Conservation (phyloP, 805 yeast genomes). For the Sugiyamaella chiloensis region DNA sequence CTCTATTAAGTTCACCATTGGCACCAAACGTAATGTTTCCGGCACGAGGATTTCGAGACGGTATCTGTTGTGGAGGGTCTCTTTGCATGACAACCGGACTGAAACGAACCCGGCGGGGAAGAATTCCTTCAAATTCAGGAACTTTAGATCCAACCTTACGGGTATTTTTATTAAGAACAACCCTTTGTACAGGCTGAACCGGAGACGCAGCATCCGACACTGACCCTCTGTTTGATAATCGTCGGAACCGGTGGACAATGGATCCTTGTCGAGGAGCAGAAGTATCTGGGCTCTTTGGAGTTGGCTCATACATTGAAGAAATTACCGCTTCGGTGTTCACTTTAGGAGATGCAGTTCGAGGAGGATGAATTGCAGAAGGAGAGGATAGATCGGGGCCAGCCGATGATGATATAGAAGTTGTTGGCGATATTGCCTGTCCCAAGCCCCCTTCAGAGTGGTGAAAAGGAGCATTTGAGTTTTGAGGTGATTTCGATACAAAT, state of each 20-base stretch:
- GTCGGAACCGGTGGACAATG: conserved; percentile 20
- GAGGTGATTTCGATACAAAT: background rate
- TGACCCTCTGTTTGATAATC: conserved; percentile 17
- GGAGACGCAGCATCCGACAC: background rate
- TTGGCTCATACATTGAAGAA: conserved; percentile 4
- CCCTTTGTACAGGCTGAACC: conserved; percentile 28
- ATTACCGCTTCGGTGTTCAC: conserved; percentile 15
- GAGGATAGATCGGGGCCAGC: background rate
- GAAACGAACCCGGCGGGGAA: conserved; percentile 66
- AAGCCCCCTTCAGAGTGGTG: background rate
- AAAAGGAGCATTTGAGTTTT: background rate
- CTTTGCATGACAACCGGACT: conserved; percentile 66
- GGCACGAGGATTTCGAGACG: conserved; percentile 73
- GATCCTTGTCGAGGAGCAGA: conserved; percentile 9
- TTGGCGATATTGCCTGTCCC: background rate
- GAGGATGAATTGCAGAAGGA: conserved; percentile 12
- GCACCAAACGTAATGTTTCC: conserved; percentile 59
- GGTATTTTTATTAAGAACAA: conserved; percentile 46
- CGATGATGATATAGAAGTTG: conserved; percentile 2
- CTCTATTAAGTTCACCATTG: conserved; percentile 26
- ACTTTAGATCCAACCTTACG: conserved; percentile 30
- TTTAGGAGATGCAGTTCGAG: conserved; percentile 19
- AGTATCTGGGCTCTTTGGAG: conserved; percentile 11
- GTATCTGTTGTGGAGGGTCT: conserved; percentile 95
- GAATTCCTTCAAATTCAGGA: conserved; percentile 16